A percentile compares a stretch with the other conserved stretches of the same genome.
These are phyloP conservation scores for Naganishia albida DNA, from an alignment of 1,284 basidiomycete species.

Conservation along the genomic window DNA sequence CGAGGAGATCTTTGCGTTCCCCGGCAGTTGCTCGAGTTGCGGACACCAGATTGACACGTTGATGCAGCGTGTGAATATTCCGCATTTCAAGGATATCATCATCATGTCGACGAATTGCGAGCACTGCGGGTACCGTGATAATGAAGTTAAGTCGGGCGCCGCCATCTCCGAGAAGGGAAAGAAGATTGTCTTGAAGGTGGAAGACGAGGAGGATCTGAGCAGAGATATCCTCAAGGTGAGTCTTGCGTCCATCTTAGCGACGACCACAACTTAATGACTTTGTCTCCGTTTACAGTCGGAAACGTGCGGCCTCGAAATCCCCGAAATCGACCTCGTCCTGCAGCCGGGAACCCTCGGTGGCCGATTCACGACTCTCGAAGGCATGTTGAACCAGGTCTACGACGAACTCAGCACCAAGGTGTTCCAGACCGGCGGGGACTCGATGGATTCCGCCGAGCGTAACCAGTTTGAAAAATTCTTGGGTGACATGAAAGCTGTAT, in stretches of 20 bases:
- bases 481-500: constrained; percentile 71
- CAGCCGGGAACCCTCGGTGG: constrained; percentile 94
- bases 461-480: constrained; percentile 74
- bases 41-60: constrained; percentile 77
- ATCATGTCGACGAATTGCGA: constrained; percentile 99
- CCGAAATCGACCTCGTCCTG: constrained; percentile 91
- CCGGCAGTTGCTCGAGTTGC: constrained; percentile 85
- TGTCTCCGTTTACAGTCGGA: constrained; percentile 65
- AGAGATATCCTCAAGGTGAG: constrained; percentile 88
- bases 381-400: constrained; percentile 90
- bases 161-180: constrained; percentile 85
- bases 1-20: constrained; percentile 90
- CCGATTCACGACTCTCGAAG: constrained; percentile 97
- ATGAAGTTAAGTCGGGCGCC: constrained; percentile 92
- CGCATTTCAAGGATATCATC: constrained; percentile 97
- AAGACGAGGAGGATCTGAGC: constrained; percentile 90
- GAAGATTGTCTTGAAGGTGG: constrained; percentile 82
- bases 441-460: constrained; percentile 57
- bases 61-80: constrained; percentile 97
- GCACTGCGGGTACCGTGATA: constrained; percentile 91
- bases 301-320: constrained; percentile 84
- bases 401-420: constrained; percentile 91
- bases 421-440: constrained; percentile 66
- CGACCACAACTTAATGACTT: neutral
- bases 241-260: neutral